Conservation (phyloP, 2,329 filamentous ascomycete species). For the Nigrospora oryzae region DNA sequence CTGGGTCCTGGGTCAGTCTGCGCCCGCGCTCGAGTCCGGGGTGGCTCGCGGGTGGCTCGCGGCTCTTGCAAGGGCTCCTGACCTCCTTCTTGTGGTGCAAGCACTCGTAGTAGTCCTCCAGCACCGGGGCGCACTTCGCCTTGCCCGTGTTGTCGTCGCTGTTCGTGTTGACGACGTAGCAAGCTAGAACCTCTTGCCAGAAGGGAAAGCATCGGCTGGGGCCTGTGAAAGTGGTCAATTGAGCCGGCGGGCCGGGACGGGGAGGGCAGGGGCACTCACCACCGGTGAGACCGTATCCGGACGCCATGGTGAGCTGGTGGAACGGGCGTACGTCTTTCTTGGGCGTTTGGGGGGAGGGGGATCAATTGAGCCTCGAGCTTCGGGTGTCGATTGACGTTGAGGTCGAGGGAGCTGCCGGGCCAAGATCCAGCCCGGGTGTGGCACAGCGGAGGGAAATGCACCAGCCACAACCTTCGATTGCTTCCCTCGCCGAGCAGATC, state of each 20-base stretch:
- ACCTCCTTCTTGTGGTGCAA: conserved; percentile 99
- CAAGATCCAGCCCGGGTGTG: conserved; percentile 2
- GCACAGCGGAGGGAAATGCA: not conserved
- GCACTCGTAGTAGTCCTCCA: conserved; percentile 99
- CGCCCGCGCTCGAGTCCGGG: not conserved
- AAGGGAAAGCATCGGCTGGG: conserved; percentile 89
- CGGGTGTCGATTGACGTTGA: conserved; percentile 6
- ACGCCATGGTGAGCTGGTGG: conserved; percentile 50
- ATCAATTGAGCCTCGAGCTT: conserved; percentile 5
- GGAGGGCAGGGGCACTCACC: conserved; percentile 42
- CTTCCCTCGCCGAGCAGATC: too few relatives aligned
- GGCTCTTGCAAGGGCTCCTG: conserved; percentile 4
- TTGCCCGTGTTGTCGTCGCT: conserved; percentile 72
- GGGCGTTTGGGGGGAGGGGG: not conserved
- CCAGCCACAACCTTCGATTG: too few relatives aligned
- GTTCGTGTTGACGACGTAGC: conserved; percentile 90
- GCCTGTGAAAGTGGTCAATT: conserved; percentile 28
- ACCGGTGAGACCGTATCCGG: conserved; percentile 73
- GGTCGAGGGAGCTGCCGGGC: conserved; percentile 2
- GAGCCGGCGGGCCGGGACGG: conserved; percentile 8
- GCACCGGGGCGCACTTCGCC: conserved; percentile 73
- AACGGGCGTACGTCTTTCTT: not conserved
- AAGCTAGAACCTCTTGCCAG: conserved; percentile 98
- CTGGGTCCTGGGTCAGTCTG: conserved; percentile 33
- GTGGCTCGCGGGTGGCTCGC: not conserved